Percentiles rank a stretch among this genome's conserved stretches.
Evolutionary conservation across 164 flowering plant genomes (phyloP).

Genomic region (Piper betle): DNA sequence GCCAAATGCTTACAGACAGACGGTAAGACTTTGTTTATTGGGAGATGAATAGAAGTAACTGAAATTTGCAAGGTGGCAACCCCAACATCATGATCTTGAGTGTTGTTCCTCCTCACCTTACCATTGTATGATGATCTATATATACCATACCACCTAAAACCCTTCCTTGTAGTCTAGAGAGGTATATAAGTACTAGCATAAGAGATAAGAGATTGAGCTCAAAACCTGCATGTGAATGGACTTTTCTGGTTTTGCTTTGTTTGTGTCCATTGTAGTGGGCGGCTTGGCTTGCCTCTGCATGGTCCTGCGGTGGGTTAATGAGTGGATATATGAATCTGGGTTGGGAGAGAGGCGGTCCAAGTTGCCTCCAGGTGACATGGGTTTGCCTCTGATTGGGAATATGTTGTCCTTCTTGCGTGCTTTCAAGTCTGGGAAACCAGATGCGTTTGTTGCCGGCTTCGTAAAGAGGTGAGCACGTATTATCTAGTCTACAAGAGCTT

Average conservation of each 20-base stretch:
- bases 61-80: no score
- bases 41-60: no score
- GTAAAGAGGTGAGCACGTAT: conserved; percentile 32
- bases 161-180: no score
- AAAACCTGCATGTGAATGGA: no score
- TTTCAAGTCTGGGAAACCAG: conserved; percentile 71
- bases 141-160: no score
- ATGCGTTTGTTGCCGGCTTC: conserved; percentile 49
- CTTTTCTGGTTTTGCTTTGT: conserved; percentile 2
- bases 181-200: no score
- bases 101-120: no score
- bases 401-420: conserved; percentile 75
- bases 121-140: no score
- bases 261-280: conserved; percentile 4
- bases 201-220: no score
- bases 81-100: no score
- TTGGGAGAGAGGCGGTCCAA: conserved; percentile 33
- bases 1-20: no score
- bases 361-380: conserved; percentile 85
- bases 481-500: not conserved
- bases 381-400: conserved; percentile 77
- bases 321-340: conserved; percentile 37
- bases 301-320: conserved; percentile 29
- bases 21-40: no score
- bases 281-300: conserved; percentile 17